These are phyloP conservation scores for Orbilia oligospora DNA, from an alignment of 2,329 filamentous ascomycete genomes.

Conservation along the genomic window DNA sequence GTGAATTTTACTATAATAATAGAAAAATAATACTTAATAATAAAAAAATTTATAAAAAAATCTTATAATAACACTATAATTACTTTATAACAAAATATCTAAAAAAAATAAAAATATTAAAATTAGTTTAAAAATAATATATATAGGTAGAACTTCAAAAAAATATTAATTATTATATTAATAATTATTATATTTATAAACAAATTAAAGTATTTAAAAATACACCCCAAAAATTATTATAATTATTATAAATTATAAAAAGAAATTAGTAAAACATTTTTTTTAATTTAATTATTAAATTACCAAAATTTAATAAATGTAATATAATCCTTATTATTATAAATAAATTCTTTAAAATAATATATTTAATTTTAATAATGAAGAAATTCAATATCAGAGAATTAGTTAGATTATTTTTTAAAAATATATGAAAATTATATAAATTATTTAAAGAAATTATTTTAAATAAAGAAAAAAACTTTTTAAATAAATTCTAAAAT, in stretches of 20 bases:
- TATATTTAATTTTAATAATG: neutral
- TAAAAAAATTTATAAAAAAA: slow-evolving; percentile 19
- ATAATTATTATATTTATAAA: slow-evolving; percentile 8
- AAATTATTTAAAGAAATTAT: neutral
- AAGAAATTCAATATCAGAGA: slow-evolving; percentile 1
- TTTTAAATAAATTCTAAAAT: slow-evolving; percentile 23
- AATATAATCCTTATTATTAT: slow-evolving; percentile 2
- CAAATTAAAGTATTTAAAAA: neutral
- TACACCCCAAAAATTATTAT: slow-evolving; percentile 3
- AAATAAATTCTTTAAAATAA: slow-evolving; percentile 13
- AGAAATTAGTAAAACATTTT: neutral
- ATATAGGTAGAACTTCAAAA: neutral
- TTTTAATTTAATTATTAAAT: slow-evolving; percentile 13
- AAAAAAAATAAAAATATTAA: slow-evolving; percentile 8
- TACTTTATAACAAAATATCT: slow-evolving; percentile 6
- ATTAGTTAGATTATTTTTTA: slow-evolving; percentile 4
- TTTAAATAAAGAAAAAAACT: neutral
- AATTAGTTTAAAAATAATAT: slow-evolving; percentile 20
- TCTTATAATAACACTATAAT: slow-evolving; percentile 20
- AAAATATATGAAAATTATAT: slow-evolving; percentile 2
- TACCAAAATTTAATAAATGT: slow-evolving; percentile 7
- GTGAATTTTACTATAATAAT: slow-evolving; percentile 6
- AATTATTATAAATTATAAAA: slow-evolving; percentile 14
- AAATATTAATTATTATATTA: slow-evolving; percentile 6
- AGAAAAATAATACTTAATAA: slow-evolving; percentile 19